Percentiles rank a stretch among this genome's conserved stretches.
Evolutionary conservation across 2,329 filamentous ascomycete species (phyloP).

Genomic region (Hymenoscyphus scutula): DNA sequence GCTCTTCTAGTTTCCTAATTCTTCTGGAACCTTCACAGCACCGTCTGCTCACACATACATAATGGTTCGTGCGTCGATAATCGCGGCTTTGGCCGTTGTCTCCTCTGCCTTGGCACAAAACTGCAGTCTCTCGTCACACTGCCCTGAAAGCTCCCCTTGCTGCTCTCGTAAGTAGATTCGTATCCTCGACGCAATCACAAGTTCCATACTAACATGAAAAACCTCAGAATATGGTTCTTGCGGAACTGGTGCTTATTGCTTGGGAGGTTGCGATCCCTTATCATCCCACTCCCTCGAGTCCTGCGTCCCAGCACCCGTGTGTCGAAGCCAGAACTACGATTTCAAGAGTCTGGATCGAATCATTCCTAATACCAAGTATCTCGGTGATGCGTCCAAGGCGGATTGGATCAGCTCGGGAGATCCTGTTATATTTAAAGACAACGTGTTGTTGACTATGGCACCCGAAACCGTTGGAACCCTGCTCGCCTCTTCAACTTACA

Average conservation of each 20-base stretch:
- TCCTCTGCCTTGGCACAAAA: slow-evolving; percentile 26
- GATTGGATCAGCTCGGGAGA: slow-evolving; percentile 90
- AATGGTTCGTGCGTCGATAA: slow-evolving; percentile 34
- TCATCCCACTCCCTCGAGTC: slow-evolving; percentile 80
- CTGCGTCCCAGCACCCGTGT: slow-evolving; percentile 81
- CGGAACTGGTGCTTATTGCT: slow-evolving; percentile 89
- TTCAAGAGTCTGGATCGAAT: slow-evolving; percentile 72
- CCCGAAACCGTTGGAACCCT: slow-evolving; percentile 82
- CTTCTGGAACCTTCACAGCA: slow-evolving; percentile 4
- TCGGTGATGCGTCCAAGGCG: slow-evolving; percentile 74
- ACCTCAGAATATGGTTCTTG: slow-evolving; percentile 85
- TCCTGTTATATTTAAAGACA: slow-evolving; percentile 64
- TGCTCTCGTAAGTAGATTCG: slow-evolving; percentile 66
- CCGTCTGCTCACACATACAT: slow-evolving; percentile 22
- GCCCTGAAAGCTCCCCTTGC: slow-evolving; percentile 71
- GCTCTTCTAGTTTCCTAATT: slow-evolving; percentile 12
- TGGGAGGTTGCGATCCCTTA: slow-evolving; percentile 89
- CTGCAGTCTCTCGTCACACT: slow-evolving; percentile 56
- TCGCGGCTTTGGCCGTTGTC: slow-evolving; percentile 28
- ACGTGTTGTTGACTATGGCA: slow-evolving; percentile 85
- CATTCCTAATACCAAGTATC: slow-evolving; percentile 72
- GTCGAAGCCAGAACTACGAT: slow-evolving; percentile 69
- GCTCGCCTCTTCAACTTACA: slow-evolving; percentile 77
- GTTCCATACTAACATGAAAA: slow-evolving; percentile 10
- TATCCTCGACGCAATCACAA: slow-evolving; percentile 14